Percentiles rank a stretch among this genome's conserved stretches.
Evolutionary conservation across 2,329 filamentous ascomycete genomes (phyloP).

Genomic region (Tothia fuscella): DNA sequence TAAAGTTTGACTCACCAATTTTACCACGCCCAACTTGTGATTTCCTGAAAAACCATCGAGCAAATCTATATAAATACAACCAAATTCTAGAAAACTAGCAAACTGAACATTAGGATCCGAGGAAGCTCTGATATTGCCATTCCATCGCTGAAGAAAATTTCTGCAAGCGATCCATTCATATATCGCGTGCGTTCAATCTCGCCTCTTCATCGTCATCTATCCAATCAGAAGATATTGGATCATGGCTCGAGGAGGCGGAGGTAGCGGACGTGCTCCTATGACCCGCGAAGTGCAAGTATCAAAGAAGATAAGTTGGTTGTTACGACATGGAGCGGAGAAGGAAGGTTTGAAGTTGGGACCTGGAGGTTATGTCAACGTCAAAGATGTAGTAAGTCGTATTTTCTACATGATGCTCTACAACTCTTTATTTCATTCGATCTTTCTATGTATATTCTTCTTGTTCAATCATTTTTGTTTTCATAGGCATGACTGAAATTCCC

Average conservation of each 20-base stretch:
- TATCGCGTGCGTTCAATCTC: no score
- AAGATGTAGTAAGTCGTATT: slow-evolving; percentile 39
- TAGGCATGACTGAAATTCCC: not conserved
- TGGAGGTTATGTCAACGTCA: slow-evolving; percentile 49
- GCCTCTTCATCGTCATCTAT: no score
- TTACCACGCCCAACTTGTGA: no score
- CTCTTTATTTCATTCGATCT: not conserved
- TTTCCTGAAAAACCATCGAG: no score
- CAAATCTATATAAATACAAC: no score
- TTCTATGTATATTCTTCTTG: not conserved
- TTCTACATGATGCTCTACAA: not conserved
- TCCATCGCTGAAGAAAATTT: no score
- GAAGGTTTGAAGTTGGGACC: slow-evolving; percentile 47
- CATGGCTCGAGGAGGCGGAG: slow-evolving; percentile 3
- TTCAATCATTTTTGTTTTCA: not conserved
- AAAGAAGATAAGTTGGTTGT: slow-evolving; percentile 39
- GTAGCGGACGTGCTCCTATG: slow-evolving; percentile 1
- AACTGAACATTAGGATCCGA: no score
- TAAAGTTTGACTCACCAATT: no score
- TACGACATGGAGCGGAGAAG: slow-evolving; percentile 49
- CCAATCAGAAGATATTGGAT: no score
- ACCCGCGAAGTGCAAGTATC: slow-evolving; percentile 34
- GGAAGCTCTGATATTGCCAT: no score
- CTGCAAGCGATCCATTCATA: no score
- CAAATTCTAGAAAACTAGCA: no score